These are phyloP conservation scores for Lactarius tabidus DNA, from an alignment of 768 basidiomycete genomes.

Conservation along the genomic window DNA sequence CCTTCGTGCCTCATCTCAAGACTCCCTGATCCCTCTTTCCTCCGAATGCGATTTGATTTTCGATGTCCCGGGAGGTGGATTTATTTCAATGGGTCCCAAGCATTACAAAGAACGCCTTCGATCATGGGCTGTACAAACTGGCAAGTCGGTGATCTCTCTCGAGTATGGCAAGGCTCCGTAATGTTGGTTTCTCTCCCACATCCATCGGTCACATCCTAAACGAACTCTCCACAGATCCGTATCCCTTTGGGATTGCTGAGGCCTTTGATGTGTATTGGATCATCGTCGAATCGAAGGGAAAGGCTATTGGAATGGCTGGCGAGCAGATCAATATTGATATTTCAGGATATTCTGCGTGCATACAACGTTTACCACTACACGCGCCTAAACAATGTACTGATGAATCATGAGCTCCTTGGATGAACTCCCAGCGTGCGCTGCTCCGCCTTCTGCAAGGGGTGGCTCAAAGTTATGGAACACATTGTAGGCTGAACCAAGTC, in stretches of 20 bases:
- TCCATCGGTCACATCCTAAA: neutral
- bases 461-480: too few relatives aligned
- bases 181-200: slow-evolving; percentile 48
- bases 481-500: too few relatives aligned
- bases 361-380: slow-evolving; percentile 19
- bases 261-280: slow-evolving; percentile 86
- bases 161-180: slow-evolving; percentile 98
- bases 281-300: slow-evolving; percentile 75
- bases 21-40: slow-evolving; percentile 42
- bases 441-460: too few relatives aligned
- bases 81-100: slow-evolving; percentile 92
- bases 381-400: too few relatives aligned
- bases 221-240: slow-evolving; percentile 64
- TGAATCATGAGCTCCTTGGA: too few relatives aligned
- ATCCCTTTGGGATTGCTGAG: slow-evolving; percentile 94
- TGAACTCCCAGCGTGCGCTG: too few relatives aligned
- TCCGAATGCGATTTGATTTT: slow-evolving; percentile 63
- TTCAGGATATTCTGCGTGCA: slow-evolving; percentile 97
- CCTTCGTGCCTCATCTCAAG: slow-evolving; percentile 24
- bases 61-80: slow-evolving; percentile 95
- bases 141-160: slow-evolving; percentile 76
- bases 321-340: slow-evolving; percentile 71
- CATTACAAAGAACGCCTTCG: slow-evolving; percentile 94
- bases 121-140: slow-evolving; percentile 76
- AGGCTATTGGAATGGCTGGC: slow-evolving; percentile 86